Evolutionary conservation across 2,329 filamentous ascomycete genomes (phyloP), one percentile per base, ranked within the genome.

Genomic region (Myriosclerotinia curreyana): DNA sequence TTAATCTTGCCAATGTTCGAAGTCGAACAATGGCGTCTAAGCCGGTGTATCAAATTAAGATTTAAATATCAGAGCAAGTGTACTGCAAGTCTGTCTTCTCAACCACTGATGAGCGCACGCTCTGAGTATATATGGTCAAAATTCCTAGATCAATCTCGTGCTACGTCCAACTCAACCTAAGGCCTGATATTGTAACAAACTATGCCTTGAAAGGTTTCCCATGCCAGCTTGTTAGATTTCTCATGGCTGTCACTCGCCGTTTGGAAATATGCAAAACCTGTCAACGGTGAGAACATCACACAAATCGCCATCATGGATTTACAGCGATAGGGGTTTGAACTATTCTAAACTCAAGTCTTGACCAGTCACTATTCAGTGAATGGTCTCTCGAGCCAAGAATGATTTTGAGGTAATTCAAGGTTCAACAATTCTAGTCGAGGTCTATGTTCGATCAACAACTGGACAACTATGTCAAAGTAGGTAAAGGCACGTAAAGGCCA

Each of bases 51-150:
- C 17, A 15, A 42, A 20, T n/a, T 52, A 17, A 3, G 0, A n/a
- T 20, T 17, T 0, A 7, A 15, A 38, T 52, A 15, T 15, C 31
- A 38, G 20, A 36, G 9, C 20, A 36, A 52, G 20, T 22, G 20
- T 38, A 36, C 20, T 31, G 14, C 12, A 38, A 44, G 20, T 44
- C 17, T 7, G 31, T 52, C 11, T 36, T 52, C 17, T 28, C 17
- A 17, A 28, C 49, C 49, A 52, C 28, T 2, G 34, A 52, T 34
- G 28, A 52, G 28, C 8, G 31, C 14, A 22, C 17, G 4, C 3
- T 51, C 49, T 51, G 49, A 51, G 49, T 51, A 31, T n/a, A n/a
- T n/a, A n/a, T 34, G 34, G 28, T 34, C 49, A 52, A 51, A 36
- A 36, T n/a, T 52, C 28, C 50, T 36, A n/a, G 8, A 52, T 4